Percentiles rank a stretch among this genome's conserved stretches.
Conservation (phyloP, 2,329 filamentous ascomycete species). For the Calonectria pauciramosa region DNA sequence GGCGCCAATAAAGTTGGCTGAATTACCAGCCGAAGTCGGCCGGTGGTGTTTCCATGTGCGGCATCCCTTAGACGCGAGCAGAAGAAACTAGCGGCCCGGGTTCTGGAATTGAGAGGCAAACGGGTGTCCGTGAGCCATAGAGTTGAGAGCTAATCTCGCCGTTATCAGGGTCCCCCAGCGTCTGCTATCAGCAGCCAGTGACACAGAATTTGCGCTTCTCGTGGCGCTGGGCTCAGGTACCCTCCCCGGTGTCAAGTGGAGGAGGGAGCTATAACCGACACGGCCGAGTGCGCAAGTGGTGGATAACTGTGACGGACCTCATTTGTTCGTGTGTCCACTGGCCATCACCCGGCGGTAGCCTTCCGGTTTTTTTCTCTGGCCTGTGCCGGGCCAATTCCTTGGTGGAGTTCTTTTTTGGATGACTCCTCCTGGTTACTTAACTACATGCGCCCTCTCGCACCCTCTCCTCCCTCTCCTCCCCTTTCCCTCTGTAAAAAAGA, state of each 20-base stretch:
- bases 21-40: constrained; percentile 47
- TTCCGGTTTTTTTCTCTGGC: constrained; percentile 41
- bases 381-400: constrained; percentile 32
- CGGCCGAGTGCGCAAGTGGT: constrained; percentile 37
- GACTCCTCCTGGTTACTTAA: constrained; percentile 32
- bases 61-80: constrained; percentile 7
- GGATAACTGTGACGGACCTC: constrained; percentile 40
- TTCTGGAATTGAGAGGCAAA: background rate
- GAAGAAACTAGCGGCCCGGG: constrained; percentile 13
- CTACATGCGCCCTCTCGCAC: constrained; percentile 29
- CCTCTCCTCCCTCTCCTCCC: constrained; percentile 25
- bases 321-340: constrained; percentile 17
- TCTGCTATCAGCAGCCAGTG: constrained; percentile 26
- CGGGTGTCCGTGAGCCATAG: constrained; percentile 15
- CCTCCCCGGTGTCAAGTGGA: constrained; percentile 5
- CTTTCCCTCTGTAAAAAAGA: constrained; percentile 24
- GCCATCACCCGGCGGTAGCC: constrained; percentile 33
- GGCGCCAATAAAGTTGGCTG: constrained; percentile 39
- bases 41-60: constrained; percentile 21
- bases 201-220: constrained; percentile 16
- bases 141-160: constrained; percentile 18
- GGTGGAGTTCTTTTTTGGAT: constrained; percentile 31
- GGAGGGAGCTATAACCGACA: constrained; percentile 20
- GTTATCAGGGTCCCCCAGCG: constrained; percentile 28
- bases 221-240: constrained; percentile 17